Evolutionary conservation across 2,329 filamentous ascomycete species (phyloP), one percentile per base, ranked within the genome.

Genomic region (Penicillium sp.): DNA sequence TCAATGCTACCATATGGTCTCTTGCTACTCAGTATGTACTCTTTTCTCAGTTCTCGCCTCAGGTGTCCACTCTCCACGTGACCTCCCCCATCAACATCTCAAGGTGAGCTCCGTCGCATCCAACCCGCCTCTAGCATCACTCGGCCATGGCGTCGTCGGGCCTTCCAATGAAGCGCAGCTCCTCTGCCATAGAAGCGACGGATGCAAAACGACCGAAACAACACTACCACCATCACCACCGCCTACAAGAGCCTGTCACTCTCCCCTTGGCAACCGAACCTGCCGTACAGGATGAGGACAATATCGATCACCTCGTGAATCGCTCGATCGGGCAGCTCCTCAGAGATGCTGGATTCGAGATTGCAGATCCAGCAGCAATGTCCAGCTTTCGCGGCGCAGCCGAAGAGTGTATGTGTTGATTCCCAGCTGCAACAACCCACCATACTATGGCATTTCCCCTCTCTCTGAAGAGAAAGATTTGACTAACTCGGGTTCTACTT

Each of bases 371-470:
- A 9, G 75, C 79, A 21, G 85, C 83, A 36, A 64, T 87, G 59
- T 81, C 86, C 62, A 76, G 77, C 61, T 81, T 87, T 56, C 74
- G 81, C 49, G 76, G 75, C 52, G 73, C 80, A 37, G 77, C 81
- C 19, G 83, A 87, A 71, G 82, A 85, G 68, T 87, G 83, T 85
- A 82, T 64, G 81, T 67, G 59, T 16, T 37, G 11, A 28, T 11
- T 13, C 13, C 26, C 11, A 48, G 45, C 29, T 33, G n/a, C n/a
- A n/a, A 28, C 24, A 28, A 28, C 5, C 24, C 24, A 28, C 24
- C 24, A 28, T 13, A 21, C 18, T 10, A 14, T 33, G 9, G 13
- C 14, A 39, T 49, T 8, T 31, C 24, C 34, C 34, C 31, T 26
- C 23, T 11, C 13, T 10, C n/a, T n/a, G n/a, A 43, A 10, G n/a